Conservation (phyloP, 169 alveolate genomes). For the Pseudocohnilembus persalinus region DNA sequence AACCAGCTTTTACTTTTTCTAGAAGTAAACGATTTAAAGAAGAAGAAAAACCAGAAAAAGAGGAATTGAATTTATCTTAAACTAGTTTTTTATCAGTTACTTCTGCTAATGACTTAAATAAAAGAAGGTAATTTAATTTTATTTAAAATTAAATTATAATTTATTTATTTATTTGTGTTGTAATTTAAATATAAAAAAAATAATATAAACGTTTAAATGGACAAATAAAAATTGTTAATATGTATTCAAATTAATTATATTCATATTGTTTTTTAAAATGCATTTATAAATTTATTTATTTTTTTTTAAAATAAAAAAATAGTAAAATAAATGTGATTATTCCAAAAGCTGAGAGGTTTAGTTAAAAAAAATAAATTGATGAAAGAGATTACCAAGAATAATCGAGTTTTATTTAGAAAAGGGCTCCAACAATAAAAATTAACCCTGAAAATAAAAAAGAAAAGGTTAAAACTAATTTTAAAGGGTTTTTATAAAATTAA, state of each 20-base stretch:
- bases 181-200: too few species aligned
- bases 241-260: too few species aligned
- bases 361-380: neutral
- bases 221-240: too few species aligned
- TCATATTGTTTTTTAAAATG: too few species aligned
- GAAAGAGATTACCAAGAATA: neutral
- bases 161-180: too few species aligned
- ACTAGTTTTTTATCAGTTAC: neutral
- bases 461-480: too few species aligned
- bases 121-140: neutral
- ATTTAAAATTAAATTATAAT: too few species aligned
- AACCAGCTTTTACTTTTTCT: neutral
- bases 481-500: neutral
- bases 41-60: neutral
- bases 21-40: neutral
- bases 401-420: neutral
- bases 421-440: neutral
- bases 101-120: neutral
- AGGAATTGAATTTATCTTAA: neutral
- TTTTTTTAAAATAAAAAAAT: too few species aligned
- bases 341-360: neutral
- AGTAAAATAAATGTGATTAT: neutral
- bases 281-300: too few species aligned
- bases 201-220: too few species aligned
- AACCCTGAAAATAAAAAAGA: neutral